phyloP scores from a whole-genome alignment of 2,329 filamentous ascomycete species.

The Diaporthe sp. region DNA sequence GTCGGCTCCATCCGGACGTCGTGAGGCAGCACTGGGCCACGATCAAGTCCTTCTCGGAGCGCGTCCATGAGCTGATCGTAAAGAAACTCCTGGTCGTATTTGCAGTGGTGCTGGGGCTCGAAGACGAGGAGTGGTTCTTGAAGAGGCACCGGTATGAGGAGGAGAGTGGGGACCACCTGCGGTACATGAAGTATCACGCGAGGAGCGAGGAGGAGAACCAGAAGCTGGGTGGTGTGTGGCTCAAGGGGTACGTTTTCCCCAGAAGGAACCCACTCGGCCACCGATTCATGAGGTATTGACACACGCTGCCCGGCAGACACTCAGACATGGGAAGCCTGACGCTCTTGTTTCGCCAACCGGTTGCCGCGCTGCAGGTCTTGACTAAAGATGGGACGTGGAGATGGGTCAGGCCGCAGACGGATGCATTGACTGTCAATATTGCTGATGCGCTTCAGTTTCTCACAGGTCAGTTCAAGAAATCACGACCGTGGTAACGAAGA shows the following conservation, averaged over 20 bases:
- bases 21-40: constrained; percentile 59
- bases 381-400: constrained; percentile 53
- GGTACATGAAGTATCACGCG: constrained; percentile 67
- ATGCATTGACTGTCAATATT: constrained; percentile 59
- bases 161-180: constrained; percentile 64
- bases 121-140: constrained; percentile 66
- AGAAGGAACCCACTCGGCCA: background rate
- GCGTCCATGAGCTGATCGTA: constrained; percentile 56
- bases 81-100: constrained; percentile 66
- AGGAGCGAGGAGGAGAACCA: constrained; percentile 52
- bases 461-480: constrained; percentile 44
- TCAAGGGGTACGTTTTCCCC: constrained; percentile 40
- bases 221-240: constrained; percentile 48
- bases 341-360: constrained; percentile 65
- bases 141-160: constrained; percentile 65
- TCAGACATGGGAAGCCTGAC: constrained; percentile 64
- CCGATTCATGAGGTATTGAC: background rate
- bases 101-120: constrained; percentile 66
- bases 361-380: constrained; percentile 62
- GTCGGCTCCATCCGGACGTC: constrained; percentile 54
- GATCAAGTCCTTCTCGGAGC: constrained; percentile 62
- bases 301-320: constrained; percentile 46
- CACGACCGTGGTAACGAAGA: background rate
- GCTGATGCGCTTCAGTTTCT: constrained; percentile 57
- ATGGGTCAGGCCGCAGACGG: constrained; percentile 41